Evolutionary conservation across 768 basidiomycete species (phyloP), one percentile per base, ranked within the genome.

Genomic region (Mycena epipterygia): DNA sequence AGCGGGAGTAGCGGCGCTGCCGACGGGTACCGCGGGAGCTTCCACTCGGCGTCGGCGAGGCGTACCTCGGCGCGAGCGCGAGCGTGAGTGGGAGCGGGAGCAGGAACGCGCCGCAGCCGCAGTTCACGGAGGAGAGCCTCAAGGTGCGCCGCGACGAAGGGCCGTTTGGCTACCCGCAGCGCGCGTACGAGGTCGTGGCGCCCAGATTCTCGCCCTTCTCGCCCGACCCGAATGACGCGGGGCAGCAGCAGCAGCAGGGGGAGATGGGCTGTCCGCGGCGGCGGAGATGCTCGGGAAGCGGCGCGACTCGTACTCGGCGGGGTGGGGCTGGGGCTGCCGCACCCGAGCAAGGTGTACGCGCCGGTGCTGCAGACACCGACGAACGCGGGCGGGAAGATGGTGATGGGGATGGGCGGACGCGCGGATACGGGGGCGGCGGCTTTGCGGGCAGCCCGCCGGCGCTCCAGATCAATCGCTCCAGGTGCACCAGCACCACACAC

Each of bases 121-220:
- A 79, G 57, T 81, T 84, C 23, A 83, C 72, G 2, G n/a, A 73
- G 29, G 72, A 73, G 39, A 33, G n/a, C 51, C 53, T 68, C n/a
- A n/a, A n/a, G n/a, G n/a, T n/a, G n/a, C 27, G 71, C n/a, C 66
- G 67, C 25, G 72, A 69, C 41, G 72, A 66, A 13, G 68, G 68
- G 27, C 72, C 72, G 42, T 73, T 73, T 27, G 32, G 39, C 33
- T 52, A 59, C 46, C 11, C 56, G 53, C 59, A 72, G 68, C 67
- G 73, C 16, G 44, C 68, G 71, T 71, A 32, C 65, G 69, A 51
- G 64, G 65, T 63, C 68, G 53, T 48, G 33, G 66, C 64, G 51
- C 52, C 76, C 11, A 55, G 23, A 66, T 94, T 94, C 78, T 91
- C 92, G 9, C 93, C 93, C 4, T 95, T 95, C 81, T 94, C 93